Conservation (phyloP, 176 grass and related monocot genomes). For the Raddia distichophylla region DNA sequence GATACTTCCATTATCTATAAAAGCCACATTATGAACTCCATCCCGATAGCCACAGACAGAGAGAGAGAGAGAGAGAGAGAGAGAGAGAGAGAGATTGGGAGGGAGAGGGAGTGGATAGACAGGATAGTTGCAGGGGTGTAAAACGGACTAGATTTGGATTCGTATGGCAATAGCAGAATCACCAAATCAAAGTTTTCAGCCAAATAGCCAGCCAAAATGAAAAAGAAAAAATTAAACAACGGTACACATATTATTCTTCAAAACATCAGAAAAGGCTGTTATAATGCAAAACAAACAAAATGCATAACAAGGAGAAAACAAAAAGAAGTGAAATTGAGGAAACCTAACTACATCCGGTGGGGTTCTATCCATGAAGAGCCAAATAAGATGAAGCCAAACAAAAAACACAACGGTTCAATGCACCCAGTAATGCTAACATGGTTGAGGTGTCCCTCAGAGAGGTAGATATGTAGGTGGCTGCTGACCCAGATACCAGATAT, state of each 20-base stretch:
- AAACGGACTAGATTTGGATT: no score
- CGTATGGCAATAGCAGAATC: no score
- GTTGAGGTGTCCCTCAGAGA: background rate
- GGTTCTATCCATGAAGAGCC: no score
- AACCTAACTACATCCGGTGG: no score
- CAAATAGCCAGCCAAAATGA: background rate
- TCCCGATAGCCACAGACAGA: background rate
- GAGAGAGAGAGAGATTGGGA: no score
- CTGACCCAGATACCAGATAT: background rate
- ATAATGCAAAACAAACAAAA: background rate
- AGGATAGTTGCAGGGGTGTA: no score
- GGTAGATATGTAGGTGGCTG: background rate
- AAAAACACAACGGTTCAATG: background rate
- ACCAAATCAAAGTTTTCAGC: background rate
- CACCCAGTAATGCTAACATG: background rate
- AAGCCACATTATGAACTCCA: background rate
- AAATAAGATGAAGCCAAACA: background rate
- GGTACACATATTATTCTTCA: background rate
- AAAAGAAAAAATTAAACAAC: background rate
- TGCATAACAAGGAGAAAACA: background rate
- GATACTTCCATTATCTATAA: no score
- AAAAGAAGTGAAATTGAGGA: background rate
- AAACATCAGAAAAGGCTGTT: background rate
- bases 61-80: background rate
- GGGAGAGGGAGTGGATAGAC: no score